Evolutionary conservation across 1,139 yeast species (phyloP).

Genomic region (Yamadazyma aaseri): DNA sequence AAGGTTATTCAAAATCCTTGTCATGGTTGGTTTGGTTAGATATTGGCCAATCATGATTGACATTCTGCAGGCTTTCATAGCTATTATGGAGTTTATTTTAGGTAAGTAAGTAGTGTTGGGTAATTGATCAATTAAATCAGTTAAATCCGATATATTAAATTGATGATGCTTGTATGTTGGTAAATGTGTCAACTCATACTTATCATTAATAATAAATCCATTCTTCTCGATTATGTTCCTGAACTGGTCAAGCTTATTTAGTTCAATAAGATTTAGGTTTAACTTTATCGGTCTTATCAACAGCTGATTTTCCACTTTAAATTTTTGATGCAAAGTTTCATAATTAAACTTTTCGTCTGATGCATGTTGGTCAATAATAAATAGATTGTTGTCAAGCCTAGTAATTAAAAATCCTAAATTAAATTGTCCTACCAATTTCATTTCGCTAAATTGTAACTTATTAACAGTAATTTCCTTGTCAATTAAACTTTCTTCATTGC

Average conservation of each 20-base stretch:
- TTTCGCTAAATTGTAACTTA: constrained; percentile 62
- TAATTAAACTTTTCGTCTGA: constrained; percentile 93
- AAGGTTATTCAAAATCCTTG: constrained; percentile 61
- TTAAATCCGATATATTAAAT: constrained; percentile 67
- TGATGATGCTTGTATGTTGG: constrained; percentile 73
- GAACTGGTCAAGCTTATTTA: constrained; percentile 64
- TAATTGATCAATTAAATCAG: constrained; percentile 60
- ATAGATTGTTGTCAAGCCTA: constrained; percentile 54
- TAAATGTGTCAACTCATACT: constrained; percentile 44
- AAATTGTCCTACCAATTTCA: constrained; percentile 89
- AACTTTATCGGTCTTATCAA: constrained; percentile 64
- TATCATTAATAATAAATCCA: constrained; percentile 63
- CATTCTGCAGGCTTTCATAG: constrained; percentile 91
- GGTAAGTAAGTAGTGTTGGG: constrained; percentile 26
- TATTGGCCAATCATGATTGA: constrained; percentile 93
- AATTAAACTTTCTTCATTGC: constrained; percentile 2
- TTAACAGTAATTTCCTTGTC: constrained; percentile 57
- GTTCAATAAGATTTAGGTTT: constrained; percentile 76
- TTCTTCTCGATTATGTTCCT: constrained; percentile 57
- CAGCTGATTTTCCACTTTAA: constrained; percentile 54
- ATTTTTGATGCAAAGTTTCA: constrained; percentile 61
- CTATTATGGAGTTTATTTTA: constrained; percentile 79
- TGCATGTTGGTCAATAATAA: constrained; percentile 95
- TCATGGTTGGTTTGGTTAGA: constrained; percentile 59
- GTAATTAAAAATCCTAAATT: constrained; percentile 88